These are phyloP conservation scores for Patellifolia procumbens DNA, from an alignment of 179 eudicot genomes.

Conservation along the genomic window DNA sequence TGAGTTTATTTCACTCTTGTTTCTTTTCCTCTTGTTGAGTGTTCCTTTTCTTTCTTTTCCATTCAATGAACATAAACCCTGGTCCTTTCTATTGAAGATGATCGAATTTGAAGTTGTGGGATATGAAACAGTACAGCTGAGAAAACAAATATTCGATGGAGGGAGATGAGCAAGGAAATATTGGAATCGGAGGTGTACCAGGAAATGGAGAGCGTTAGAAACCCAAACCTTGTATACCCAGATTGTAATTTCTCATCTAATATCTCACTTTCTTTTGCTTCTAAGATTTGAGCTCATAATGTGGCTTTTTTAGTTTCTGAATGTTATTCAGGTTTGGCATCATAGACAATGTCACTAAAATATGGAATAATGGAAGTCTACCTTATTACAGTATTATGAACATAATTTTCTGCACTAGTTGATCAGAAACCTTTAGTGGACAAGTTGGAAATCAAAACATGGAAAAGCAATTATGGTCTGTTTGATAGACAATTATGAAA, in stretches of 20 bases:
- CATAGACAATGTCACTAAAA: background rate
- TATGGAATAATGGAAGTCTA: background rate
- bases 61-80: background rate
- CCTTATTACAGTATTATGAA: background rate
- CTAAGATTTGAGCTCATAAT: background rate
- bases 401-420: background rate
- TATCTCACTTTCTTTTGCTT: background rate
- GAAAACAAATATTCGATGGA: constrained; percentile 88
- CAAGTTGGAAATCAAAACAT: background rate
- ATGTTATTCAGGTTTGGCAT: background rate
- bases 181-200: constrained; percentile 87
- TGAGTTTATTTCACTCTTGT: background rate
- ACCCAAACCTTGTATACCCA: constrained; percentile 63
- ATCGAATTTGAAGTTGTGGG: constrained; percentile 32
- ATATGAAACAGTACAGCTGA: constrained; percentile 87
- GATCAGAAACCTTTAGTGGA: background rate
- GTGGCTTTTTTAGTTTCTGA: background rate
- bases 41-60: background rate
- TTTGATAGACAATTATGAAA: too few relatives aligned
- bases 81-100: constrained; percentile 26
- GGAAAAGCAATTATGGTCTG: too few relatives aligned
- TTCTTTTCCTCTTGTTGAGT: background rate
- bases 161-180: constrained; percentile 78
- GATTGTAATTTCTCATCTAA: constrained; percentile 58
- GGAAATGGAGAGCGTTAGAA: constrained; percentile 61